These are phyloP conservation scores for Spencermartinsiella europaea DNA, from an alignment of 805 yeast species.

Conservation along the genomic window DNA sequence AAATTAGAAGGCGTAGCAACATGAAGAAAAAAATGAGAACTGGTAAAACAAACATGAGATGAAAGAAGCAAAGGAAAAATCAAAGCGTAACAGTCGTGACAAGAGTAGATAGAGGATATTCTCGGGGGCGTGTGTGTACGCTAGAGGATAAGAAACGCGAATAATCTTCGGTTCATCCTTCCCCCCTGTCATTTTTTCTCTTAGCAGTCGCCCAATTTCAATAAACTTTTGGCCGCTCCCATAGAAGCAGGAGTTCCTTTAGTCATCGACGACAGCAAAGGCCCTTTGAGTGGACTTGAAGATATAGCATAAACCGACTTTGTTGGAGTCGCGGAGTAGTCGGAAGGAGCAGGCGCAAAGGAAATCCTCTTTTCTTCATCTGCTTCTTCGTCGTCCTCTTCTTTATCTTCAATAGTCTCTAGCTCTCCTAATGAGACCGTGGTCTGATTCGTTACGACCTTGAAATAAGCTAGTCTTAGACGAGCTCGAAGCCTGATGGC, in stretches of 20 bases:
- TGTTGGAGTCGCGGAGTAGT: conserved; percentile 5
- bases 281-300: conserved; percentile 8
- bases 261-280: not conserved
- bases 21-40: not conserved
- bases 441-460: conserved; percentile 31
- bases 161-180: no score
- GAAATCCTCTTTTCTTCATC: no score
- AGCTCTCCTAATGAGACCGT: conserved; percentile 26
- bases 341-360: not conserved
- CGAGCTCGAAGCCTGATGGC: conserved; percentile 29
- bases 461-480: conserved; percentile 32
- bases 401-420: conserved; percentile 10
- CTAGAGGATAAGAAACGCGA: no score
- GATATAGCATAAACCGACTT: not conserved
- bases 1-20: not conserved
- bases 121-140: no score
- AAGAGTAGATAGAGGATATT: no score
- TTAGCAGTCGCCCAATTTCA: conserved; percentile 16
- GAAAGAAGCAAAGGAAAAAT: no score
- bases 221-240: conserved; percentile 20
- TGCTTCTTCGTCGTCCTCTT: not conserved
- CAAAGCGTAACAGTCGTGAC: no score
- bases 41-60: not conserved
- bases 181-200: not conserved
- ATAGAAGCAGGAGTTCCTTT: conserved; percentile 18